Percentiles rank a stretch among this genome's conserved stretches.
These are phyloP conservation scores for Anaeromyces robustus DNA, from an alignment of 192 early-diverging fungal species.

Conservation along the genomic window DNA sequence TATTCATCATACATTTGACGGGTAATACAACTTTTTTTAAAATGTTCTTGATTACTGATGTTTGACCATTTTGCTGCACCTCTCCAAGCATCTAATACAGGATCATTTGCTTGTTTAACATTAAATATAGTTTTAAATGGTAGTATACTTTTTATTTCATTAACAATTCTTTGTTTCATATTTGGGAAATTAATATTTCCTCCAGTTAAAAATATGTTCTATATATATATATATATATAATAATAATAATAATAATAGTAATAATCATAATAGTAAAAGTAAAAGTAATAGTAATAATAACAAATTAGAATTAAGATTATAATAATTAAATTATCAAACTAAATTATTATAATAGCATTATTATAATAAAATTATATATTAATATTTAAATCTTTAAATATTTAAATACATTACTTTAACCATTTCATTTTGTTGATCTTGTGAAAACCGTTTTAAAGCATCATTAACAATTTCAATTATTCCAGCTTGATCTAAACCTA, in stretches of 20 bases:
- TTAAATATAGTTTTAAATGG: conserved; percentile 34
- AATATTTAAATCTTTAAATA: too few species aligned
- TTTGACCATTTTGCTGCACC: conserved; percentile 61
- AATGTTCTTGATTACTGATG: background rate
- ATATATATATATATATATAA: background rate
- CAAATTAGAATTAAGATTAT: too few species aligned
- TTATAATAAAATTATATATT: too few species aligned
- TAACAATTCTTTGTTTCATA: conserved; percentile 42
- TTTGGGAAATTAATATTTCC: conserved; percentile 50
- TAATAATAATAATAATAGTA: background rate
- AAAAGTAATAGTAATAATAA: too few species aligned
- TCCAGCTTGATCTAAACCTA: conserved; percentile 80
- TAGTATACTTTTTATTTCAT: conserved; percentile 42
- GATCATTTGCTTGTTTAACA: conserved; percentile 49
- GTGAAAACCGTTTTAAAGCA: conserved; percentile 9
- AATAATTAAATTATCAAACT: too few species aligned
- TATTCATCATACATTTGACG: conserved; percentile 62
- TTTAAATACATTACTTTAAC: conserved; percentile 36
- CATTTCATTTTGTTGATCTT: conserved; percentile 16
- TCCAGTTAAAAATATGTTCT: conserved; percentile 67
- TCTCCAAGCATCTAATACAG: conserved; percentile 65
- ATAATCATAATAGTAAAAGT: too few species aligned
- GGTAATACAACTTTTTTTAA: conserved; percentile 35
- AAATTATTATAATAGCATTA: too few species aligned
- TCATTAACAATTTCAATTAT: conserved; percentile 41